Evolutionary conservation across 306 rosid genomes (phyloP), one percentile per base, ranked within the genome.

Genomic region (Cucumis cinereus): DNA sequence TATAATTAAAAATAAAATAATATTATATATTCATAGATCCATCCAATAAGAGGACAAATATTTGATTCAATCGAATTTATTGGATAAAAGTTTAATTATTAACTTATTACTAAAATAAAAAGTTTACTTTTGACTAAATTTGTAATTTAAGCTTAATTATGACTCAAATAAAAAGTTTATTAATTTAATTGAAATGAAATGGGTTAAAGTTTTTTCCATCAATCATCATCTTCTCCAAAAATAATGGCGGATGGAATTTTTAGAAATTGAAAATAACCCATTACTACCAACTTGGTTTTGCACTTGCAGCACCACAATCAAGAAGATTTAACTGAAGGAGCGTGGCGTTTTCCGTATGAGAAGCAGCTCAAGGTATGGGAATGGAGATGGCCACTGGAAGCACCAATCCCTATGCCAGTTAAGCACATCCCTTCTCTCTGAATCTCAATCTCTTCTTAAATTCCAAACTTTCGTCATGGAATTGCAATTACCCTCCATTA

Each of bases 371-470:
- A 20, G 58, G 59, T 71, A 71, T 71, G 75, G 75, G 75, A 71
- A 71, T 71, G 59, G 75, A 49, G 75, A 71, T 71, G 59, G 75
- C 40, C 23, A 49, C 57, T 71, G 75, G 75, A 70, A 70, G 75
- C 57, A 71, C 24, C 58, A 49, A 71, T 45, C 55, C 38, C 73
- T 40, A 22, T 68, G 74, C 55, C 55, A 68, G 56, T 68, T 41
- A 43, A 68, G n/a, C 55, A 13, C 30, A 68, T 68, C 55, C 73
- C n/a, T 41, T 43, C 55, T 68, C 36, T 71, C 59, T 24, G 6
- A 28, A 16, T 49, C 75, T 9, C 14, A 24, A 24, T 15, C 74
- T 7, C 16, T 12, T 41, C 73, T 41, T 67, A 4, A 64, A 35
- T 64, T 35, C 26, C 1, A 5, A 19, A 36, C 1, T 4, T 64